Conservation (phyloP, 139 green algal species). For the Micractinium sp. region DNA sequence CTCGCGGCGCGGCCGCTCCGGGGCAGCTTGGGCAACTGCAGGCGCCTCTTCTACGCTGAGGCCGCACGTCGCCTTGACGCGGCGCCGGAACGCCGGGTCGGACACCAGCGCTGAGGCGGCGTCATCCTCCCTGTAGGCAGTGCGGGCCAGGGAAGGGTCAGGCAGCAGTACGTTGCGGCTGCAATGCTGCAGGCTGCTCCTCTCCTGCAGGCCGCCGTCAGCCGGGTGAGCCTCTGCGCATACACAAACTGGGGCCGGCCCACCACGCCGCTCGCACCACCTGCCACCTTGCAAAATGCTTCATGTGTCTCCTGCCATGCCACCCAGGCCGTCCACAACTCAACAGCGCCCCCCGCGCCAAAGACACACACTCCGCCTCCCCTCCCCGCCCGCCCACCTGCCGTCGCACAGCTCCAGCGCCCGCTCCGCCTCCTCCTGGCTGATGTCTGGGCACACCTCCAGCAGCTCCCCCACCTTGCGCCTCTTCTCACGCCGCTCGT, state of each 20-base stretch:
- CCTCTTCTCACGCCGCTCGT: conserved; percentile 67
- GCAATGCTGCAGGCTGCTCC: background rate
- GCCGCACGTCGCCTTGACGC: conserved; percentile 31
- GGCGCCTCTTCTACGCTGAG: background rate
- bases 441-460: conserved; percentile 69
- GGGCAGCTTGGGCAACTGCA: background rate
- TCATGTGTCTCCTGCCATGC: no score
- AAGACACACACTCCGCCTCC: no score
- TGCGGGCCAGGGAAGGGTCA: background rate
- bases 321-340: no score
- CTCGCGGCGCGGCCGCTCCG: background rate
- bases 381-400: conserved; percentile 45
- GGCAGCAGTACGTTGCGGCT: background rate
- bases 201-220: background rate
- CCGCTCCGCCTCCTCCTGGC: conserved; percentile 55
- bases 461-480: conserved; percentile 77
- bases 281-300: no score
- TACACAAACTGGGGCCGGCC: no score
- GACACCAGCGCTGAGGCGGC: conserved; percentile 60
- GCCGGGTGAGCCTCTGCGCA: background rate
- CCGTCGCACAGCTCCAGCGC: conserved; percentile 73
- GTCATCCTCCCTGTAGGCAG: conserved; percentile 68
- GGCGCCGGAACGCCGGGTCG: conserved; percentile 60
- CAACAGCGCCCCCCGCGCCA: no score
- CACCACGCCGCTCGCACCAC: no score